Base-by-base conservation (phyloP, 2,329 filamentous ascomycete species). In the Calonectria hawksworthii region DNA sequence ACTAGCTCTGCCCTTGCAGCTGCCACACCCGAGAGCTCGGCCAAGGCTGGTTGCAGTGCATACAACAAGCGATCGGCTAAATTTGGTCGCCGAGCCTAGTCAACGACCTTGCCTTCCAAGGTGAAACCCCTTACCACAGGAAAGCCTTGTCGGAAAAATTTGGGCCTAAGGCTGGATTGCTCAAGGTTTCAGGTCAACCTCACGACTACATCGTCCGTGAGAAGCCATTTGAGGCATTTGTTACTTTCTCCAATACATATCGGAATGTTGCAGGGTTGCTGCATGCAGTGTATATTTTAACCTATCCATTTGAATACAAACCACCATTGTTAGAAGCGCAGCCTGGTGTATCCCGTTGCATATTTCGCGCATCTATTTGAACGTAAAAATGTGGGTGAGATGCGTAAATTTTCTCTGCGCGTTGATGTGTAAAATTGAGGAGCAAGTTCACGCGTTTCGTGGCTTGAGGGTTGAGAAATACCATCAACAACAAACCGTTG, bases 51-150 rank as follows among this genome's bases (percentile, higher is more conserved):
- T 2, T 64, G 36, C 59, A 41, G n/a, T 10, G 9, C 44, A 9
- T 47, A 26, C 59, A 47, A 47, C 59, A 64, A 64, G 59, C 38
- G 59, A 64, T 64, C 59, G 16, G 59, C 59, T 1, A 64, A 47
- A 44, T 64, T 64, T 14, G 34, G 59, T 10, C 59, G 23, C 34
- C n/a, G 26, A 13, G 16, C 7, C 26, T 64, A 64, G 28, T 47
- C 23, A 9, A 54, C 14, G 11, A 23, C 3, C 1, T 1, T 47
- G 44, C 3, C 23, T 47, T 13, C 9, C n/a, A 23, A 13, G 44
- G n/a, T 8, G n/a, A 11, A 23, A 23, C 44, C n/a, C 23, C 2
- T 8, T 13, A 2, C 4, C 5, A 44, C n/a, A 3, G n/a, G 21
- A 13, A 47, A 47, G 44, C 44, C 44, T 47, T 23, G 21, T 23